Evolutionary conservation across 2,329 filamentous ascomycete genomes (phyloP).

Genomic region (Samsoniella hepiali): DNA sequence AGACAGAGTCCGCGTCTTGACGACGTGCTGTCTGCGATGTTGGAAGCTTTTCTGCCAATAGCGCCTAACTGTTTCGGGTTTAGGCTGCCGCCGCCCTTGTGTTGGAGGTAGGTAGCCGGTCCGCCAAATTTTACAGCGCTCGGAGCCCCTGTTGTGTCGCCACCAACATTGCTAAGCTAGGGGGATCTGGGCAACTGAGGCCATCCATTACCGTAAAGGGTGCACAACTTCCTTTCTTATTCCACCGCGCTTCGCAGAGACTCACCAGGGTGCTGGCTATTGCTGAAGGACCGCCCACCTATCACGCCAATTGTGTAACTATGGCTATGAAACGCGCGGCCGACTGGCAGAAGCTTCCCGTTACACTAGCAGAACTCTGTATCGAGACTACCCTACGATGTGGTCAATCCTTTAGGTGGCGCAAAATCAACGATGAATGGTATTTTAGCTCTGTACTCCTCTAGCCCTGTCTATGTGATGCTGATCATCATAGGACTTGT

Average conservation of each 20-base stretch:
- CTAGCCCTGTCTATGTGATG: not conserved
- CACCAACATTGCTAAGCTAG: not conserved
- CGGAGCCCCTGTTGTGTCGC: not conserved
- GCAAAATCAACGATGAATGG: constrained; percentile 83
- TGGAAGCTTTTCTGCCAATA: constrained; percentile 21
- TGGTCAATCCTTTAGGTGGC: constrained; percentile 96
- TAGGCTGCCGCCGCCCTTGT: constrained; percentile 1
- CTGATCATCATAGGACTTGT: constrained; percentile 59
- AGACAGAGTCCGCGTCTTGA: constrained; percentile 19
- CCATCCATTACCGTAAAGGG: not conserved
- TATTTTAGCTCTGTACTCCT: constrained; percentile 30
- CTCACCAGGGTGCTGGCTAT: not conserved
- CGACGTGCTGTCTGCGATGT: constrained; percentile 11
- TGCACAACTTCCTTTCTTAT: not conserved
- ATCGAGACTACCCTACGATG: constrained; percentile 93
- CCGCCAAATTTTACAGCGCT: not conserved
- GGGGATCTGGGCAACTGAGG: constrained; percentile 1
- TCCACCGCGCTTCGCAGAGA: not conserved
- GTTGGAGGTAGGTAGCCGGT: not conserved
- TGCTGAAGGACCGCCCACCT: not conserved
- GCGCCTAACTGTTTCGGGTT: constrained; percentile 12
- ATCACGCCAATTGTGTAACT: not conserved
- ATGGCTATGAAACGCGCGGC: constrained; percentile 50
- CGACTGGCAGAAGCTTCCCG: constrained; percentile 83
- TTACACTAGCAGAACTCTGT: constrained; percentile 80